Evolutionary conservation across 352 stramenopile species (phyloP).

Genomic region (Salisapilia sapeloensis): DNA sequence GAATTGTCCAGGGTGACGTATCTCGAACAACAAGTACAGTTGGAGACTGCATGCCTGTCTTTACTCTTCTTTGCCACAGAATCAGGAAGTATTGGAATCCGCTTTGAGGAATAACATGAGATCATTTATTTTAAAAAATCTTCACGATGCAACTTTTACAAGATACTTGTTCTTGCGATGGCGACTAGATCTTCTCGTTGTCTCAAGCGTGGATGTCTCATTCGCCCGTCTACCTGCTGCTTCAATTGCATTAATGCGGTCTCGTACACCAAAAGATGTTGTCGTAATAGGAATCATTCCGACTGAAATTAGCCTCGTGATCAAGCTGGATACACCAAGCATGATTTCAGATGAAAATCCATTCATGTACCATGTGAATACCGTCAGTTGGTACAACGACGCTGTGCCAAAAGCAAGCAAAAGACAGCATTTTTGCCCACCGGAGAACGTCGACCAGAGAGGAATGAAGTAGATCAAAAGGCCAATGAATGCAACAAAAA

Average conservation of each 20-base stretch:
- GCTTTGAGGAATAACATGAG: no score
- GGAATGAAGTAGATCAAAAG: slow-evolving; percentile 36
- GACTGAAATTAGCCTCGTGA: slow-evolving; percentile 47
- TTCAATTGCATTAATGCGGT: no score
- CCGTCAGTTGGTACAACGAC: slow-evolving; percentile 25
- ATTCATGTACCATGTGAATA: slow-evolving; percentile 18
- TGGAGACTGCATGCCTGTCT: slow-evolving; percentile 31
- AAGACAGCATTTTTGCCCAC: slow-evolving; percentile 32
- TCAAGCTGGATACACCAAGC: slow-evolving; percentile 40
- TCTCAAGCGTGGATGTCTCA: no score
- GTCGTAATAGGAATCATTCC: slow-evolving; percentile 64
- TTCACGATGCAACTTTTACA: no score
- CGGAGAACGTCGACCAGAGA: slow-evolving; percentile 30
- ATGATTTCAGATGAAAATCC: slow-evolving; percentile 23
- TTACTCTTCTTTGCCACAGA: slow-evolving; percentile 31
- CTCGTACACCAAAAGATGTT: no score
- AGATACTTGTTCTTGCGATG: no score
- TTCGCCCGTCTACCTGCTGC: no score
- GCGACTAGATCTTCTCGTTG: no score
- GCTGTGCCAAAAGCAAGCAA: slow-evolving; percentile 18
- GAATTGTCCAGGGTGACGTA: slow-evolving; percentile 35
- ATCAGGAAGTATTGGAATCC: no score
- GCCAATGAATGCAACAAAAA: slow-evolving; percentile 43
- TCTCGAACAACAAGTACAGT: slow-evolving; percentile 37
- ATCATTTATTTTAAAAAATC: no score